Evolutionary conservation across 108 stramenopile genomes (phyloP), one percentile per base, ranked within the genome.

Genomic region (Chaetoceros muelleri): DNA sequence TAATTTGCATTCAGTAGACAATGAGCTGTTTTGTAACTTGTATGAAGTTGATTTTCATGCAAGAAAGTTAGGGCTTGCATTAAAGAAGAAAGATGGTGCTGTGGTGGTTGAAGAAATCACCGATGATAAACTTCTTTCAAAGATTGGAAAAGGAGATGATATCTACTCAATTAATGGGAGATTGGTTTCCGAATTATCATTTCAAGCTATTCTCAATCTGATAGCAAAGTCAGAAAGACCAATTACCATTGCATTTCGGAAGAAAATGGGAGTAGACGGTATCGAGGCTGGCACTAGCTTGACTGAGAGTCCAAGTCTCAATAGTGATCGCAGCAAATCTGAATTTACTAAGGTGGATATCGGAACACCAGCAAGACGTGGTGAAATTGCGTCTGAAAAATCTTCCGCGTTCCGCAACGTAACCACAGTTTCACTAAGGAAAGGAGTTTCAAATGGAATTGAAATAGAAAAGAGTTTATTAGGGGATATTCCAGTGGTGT

Each of bases 131-230:
- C 34, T 40, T 27, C 45, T 28, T 1, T 13, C 45, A 16, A 21
- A 20, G 13, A 60, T 85, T 52, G n/a, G 67, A 0, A 24, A 49
- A 52, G 85, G 79, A 26, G 85, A 86, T 44, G 29, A 55, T 46
- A 57, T 86, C 21, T 18, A 66, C 27, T 50, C 69, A 1, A 57
- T 81, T 25, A 72, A 75, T 24, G 62, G 55, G 8, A 49, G 28
- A 31, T 44, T 26, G 8, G 56, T 79, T 44, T 48, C 28, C 2
- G 51, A 16, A 21, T 34, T 29, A 24, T 49, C 77, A 17, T 52
- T 85, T 1, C 54, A 66, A 2, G 50, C 58, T 21, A 60, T 82
- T 59, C 78, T 80, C n/a, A 28, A 70, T 2, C 57, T 60, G 0
- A 44, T 85, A 13, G 48, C 61, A 34, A 61, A 30, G 18, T 40